Evolutionary conservation across 2,329 filamentous ascomycete genomes (phyloP), one percentile per base, ranked within the genome.

Genomic region (Pseudonectria buxi): DNA sequence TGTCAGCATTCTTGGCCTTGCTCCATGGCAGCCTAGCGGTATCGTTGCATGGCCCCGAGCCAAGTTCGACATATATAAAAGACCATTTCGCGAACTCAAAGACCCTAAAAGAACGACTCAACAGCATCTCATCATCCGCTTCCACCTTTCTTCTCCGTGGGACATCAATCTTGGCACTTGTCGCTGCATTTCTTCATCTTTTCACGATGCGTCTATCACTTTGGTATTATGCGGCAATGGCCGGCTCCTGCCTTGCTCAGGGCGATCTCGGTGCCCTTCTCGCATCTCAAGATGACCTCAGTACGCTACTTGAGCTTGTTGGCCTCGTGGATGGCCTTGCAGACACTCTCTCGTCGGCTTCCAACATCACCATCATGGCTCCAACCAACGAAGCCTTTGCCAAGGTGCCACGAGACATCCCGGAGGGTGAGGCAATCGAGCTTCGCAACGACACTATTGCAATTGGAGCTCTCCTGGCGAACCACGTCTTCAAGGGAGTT

Each of bases 361-460:
- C 44, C 24, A 61, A 62, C 40, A 56, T 58, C 32, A 58, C 53
- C 36, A 62, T 57, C 39, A 49, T 60, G 14, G 59, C 60, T 1
- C 59, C 59, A 4, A 58, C 55, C 11, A 60, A 63, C 44, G 37
- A 53, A 2, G 60, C 60, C 6, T 61, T 63, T 14, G 51, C 36
- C 9, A 46, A 45, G 1, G 53, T 62, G 6, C 56, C 58, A 5
- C 41, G 50, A 1, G 47, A 60, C 22, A 51, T 54, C 12, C 55
- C 56, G 0, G 56, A 59, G 29, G 56, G 57, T 7, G 45, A 54
- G 15, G 57, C 56, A 27, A 58, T 59, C 10, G 49, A 51, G 16
- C 36, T 40, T 5, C 37, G 36, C 35, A 58, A 56, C 33, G 53
- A 58, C 32, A 49, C 51, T 15, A 46, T 57, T 22, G 51, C 55